These are phyloP conservation scores for Jamesozyma gamospora DNA, from an alignment of 805 yeast species.

Conservation along the genomic window DNA sequence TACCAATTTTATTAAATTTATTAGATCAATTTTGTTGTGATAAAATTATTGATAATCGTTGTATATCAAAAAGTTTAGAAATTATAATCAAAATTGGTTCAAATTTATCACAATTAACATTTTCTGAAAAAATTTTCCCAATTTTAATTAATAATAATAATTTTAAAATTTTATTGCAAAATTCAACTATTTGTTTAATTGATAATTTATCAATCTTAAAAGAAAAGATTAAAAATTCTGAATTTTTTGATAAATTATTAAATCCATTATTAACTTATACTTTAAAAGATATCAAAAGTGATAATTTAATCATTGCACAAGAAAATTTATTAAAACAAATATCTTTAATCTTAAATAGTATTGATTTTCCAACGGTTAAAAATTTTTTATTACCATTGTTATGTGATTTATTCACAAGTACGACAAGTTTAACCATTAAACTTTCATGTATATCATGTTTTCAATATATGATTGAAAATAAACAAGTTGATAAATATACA, in stretches of 20 bases:
- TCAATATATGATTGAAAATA: conserved; percentile 43
- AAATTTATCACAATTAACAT: conserved; percentile 63
- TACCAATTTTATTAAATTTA: conserved; percentile 55
- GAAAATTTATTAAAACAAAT: conserved; percentile 41
- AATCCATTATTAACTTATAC: conserved; percentile 24
- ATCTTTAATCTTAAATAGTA: conserved; percentile 33
- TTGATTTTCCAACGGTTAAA: conserved; percentile 64
- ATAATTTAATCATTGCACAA: conserved; percentile 32
- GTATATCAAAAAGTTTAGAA: conserved; percentile 33
- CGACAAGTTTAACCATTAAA: conserved; percentile 75
- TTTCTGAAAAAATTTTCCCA: conserved; percentile 59
- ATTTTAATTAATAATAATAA: conserved; percentile 13
- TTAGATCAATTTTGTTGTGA: conserved; percentile 31
- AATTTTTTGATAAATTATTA: conserved; percentile 32
- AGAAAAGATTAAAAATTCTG: conserved; percentile 41
- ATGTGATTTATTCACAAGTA: conserved; percentile 66
- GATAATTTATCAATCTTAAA: conserved; percentile 41
- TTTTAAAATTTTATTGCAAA: conserved; percentile 15
- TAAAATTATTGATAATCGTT: conserved; percentile 33
- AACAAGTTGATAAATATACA: conserved; percentile 59
- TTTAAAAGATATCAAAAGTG: conserved; percentile 15
- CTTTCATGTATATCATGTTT: conserved; percentile 55
- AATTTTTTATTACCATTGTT: conserved; percentile 66
- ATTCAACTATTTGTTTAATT: conserved; percentile 31
- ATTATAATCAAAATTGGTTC: conserved; percentile 55